A percentile compares a stretch with the other conserved stretches of the same genome.
phyloP scores from a whole-genome alignment of 2,329 filamentous ascomycete species.

The Juglanconis juglandina region DNA sequence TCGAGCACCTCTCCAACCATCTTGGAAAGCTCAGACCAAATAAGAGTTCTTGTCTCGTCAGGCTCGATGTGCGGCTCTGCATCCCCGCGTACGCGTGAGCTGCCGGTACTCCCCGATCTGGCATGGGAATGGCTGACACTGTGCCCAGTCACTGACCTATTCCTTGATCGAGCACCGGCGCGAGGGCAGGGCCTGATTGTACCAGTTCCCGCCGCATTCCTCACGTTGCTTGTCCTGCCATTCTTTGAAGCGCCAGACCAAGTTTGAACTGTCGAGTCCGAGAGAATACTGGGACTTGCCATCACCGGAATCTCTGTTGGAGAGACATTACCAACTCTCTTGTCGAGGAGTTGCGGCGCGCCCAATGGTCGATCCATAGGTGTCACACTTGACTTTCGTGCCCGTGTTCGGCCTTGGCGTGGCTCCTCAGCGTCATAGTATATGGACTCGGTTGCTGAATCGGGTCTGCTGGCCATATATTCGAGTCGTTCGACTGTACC shows the following conservation, averaged over 20 bases:
- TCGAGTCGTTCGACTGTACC: neutral
- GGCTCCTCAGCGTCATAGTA: neutral
- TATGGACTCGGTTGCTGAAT: neutral
- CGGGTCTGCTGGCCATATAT: neutral
- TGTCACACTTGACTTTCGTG: slow-evolving; percentile 35
- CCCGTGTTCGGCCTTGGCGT: slow-evolving; percentile 23
- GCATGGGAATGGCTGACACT: neutral
- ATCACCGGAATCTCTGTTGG: slow-evolving; percentile 23
- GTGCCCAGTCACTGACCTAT: neutral
- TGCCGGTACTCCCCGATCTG: neutral
- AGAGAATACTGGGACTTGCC: slow-evolving; percentile 28
- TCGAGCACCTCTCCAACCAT: slow-evolving; percentile 7
- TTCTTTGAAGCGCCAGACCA: neutral
- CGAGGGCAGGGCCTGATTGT: neutral
- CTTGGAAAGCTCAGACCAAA: slow-evolving; percentile 12
- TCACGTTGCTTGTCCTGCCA: neutral
- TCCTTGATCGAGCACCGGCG: neutral
- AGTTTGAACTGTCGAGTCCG: neutral
- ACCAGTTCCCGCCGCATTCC: neutral
- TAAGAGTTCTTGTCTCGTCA: slow-evolving; percentile 5
- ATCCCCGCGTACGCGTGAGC: neutral
- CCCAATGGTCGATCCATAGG: slow-evolving; percentile 2
- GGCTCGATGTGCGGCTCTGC: slow-evolving; percentile 5
- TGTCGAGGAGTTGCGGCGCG: neutral
- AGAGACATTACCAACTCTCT: slow-evolving; percentile 12